Conservation (phyloP, 2,329 filamentous ascomycete genomes). For the Phaeosphaeria sp. region DNA sequence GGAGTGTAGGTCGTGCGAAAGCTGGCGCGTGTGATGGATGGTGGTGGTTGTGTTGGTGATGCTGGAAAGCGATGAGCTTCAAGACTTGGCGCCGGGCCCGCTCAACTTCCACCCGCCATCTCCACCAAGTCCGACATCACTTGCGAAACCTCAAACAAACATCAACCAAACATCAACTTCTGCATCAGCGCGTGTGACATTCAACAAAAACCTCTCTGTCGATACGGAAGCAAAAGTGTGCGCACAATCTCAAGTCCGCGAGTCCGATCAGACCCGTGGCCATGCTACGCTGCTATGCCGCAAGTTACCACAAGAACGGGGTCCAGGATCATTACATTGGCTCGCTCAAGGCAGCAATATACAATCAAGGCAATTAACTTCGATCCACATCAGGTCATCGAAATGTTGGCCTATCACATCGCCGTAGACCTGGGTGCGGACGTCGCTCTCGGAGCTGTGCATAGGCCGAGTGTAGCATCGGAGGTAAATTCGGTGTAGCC, state of each 20-base stretch:
- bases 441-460: neutral
- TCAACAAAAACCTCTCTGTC: neutral
- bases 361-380: neutral
- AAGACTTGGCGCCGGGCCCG: neutral
- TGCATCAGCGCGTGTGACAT: neutral
- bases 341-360: neutral
- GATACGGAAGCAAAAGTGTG: too few relatives aligned
- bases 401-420: neutral
- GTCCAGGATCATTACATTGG: neutral
- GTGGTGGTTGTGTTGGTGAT: conserved; percentile 8
- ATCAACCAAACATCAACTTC: too few relatives aligned
- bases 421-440: neutral
- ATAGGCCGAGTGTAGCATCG: neutral
- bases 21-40: conserved; percentile 3
- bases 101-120: neutral
- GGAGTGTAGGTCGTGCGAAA: too few relatives aligned
- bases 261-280: neutral
- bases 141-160: too few relatives aligned
- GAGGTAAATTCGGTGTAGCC: neutral
- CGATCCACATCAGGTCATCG: neutral
- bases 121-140: neutral
- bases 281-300: neutral
- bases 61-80: conserved; percentile 15
- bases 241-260: neutral
- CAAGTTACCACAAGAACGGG: neutral